Percentiles rank a stretch among this genome's conserved stretches.
Conservation (phyloP, 176 grass and related monocot genomes). For the Bothriochloa decipiens region DNA sequence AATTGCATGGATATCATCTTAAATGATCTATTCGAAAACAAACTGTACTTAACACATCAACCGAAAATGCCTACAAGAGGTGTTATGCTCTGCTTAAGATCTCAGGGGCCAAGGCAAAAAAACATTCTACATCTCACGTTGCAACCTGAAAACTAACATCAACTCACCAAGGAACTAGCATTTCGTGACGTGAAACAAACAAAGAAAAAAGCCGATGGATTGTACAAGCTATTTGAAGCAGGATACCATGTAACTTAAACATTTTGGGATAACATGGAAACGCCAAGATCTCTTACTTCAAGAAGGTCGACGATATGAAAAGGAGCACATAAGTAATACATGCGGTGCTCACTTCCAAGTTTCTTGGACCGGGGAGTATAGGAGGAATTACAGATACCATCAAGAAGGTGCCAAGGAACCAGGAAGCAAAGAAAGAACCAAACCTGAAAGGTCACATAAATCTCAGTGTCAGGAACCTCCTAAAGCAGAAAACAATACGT, state of each 20-base stretch:
- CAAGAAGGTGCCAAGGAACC: constrained; percentile 87
- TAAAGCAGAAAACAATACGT: background rate
- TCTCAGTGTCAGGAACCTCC: constrained; percentile 18
- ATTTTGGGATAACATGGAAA: constrained; percentile 33
- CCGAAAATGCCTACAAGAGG: constrained; percentile 34
- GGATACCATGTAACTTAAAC: constrained; percentile 37
- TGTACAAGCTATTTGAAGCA: constrained; percentile 40
- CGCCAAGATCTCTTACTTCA: constrained; percentile 62
- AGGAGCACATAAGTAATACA: constrained; percentile 79
- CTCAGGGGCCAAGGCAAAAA: constrained; percentile 31
- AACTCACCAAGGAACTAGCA: constrained; percentile 35
- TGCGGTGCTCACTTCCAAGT: constrained; percentile 90
- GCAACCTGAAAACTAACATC: constrained; percentile 37
- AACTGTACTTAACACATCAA: constrained; percentile 36
- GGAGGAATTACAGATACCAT: constrained; percentile 93
- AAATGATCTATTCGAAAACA: constrained; percentile 41
- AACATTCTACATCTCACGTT: constrained; percentile 29
- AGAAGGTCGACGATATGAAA: constrained; percentile 81
- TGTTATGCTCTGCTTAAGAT: constrained; percentile 11
- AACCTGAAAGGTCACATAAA: constrained; percentile 59
- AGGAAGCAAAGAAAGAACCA: constrained; percentile 84
- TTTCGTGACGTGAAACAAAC: constrained; percentile 4
- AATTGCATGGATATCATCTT: constrained; percentile 10
- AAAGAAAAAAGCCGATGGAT: constrained; percentile 17
- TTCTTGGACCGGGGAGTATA: constrained; percentile 72